Conservation (phyloP, 2,329 filamentous ascomycete species). For the Endoconidiophora polonica region DNA sequence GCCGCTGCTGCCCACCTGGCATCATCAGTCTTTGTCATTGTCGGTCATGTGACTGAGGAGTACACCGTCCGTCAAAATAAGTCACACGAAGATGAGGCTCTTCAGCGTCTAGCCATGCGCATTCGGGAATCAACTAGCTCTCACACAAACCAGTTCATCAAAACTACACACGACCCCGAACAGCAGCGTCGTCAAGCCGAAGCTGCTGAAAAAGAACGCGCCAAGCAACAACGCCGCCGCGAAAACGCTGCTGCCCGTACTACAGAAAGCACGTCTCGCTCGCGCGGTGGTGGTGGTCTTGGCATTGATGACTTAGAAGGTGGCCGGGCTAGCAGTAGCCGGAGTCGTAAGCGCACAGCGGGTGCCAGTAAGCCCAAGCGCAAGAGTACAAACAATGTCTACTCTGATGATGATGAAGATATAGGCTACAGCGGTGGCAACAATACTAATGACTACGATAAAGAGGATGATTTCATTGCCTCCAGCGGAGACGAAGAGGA, state of each 20-base stretch:
- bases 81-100: slow-evolving; percentile 52
- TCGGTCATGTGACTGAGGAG: slow-evolving; percentile 60
- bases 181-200: slow-evolving; percentile 59
- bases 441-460: slow-evolving; percentile 61
- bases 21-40: slow-evolving; percentile 51
- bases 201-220: slow-evolving; percentile 55
- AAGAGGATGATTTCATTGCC: slow-evolving; percentile 65
- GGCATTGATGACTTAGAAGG: slow-evolving; percentile 52
- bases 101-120: slow-evolving; percentile 49
- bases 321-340: slow-evolving; percentile 33
- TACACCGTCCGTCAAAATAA: slow-evolving; percentile 52
- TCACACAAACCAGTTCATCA: slow-evolving; percentile 48
- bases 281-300: slow-evolving; percentile 38
- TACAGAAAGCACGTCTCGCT: slow-evolving; percentile 36
- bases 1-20: slow-evolving; percentile 54
- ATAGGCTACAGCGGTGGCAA: slow-evolving; percentile 42
- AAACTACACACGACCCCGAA: slow-evolving; percentile 57
- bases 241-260: slow-evolving; percentile 52
- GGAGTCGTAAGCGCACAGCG: slow-evolving; percentile 36
- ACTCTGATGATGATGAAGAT: slow-evolving; percentile 54
- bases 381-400: slow-evolving; percentile 40
- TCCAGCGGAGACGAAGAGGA: slow-evolving; percentile 55
- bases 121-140: slow-evolving; percentile 46
- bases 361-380: slow-evolving; percentile 33
- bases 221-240: slow-evolving; percentile 46